Conservation (phyloP, 352 stramenopile genomes). For the Pythium biforme region DNA sequence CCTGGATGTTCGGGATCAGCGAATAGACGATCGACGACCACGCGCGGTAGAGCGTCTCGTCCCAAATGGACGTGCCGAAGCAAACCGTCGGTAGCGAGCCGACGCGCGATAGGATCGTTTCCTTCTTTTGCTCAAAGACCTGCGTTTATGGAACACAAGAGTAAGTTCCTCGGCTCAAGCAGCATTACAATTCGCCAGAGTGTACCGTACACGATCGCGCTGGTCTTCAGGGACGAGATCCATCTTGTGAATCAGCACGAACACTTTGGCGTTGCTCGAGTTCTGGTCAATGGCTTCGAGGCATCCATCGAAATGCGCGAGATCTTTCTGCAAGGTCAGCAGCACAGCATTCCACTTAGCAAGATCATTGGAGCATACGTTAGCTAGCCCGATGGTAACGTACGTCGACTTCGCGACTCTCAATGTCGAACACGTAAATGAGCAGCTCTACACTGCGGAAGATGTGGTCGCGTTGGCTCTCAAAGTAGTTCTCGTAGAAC, state of each 20-base stretch:
- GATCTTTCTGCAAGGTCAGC: conserved; percentile 89
- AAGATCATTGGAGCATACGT: background rate
- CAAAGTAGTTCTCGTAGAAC: conserved; percentile 99
- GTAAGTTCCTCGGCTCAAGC: too few relatives aligned
- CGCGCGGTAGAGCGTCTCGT: conserved; percentile 99
- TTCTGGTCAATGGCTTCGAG: conserved; percentile 98
- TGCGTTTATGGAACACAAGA: too few relatives aligned
- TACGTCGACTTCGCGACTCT: conserved; percentile 83
- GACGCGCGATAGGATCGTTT: conserved; percentile 91
- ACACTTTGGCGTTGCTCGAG: conserved; percentile 98
- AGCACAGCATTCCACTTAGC: background rate
- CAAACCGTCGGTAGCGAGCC: conserved; percentile 87
- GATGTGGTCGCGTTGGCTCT: conserved; percentile 98
- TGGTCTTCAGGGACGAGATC: conserved; percentile 94
- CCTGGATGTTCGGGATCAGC: conserved; percentile 98
- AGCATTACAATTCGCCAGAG: too few relatives aligned
- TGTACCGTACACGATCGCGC: conserved; percentile 71
- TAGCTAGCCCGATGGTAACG: background rate
- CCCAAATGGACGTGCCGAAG: conserved; percentile 99
- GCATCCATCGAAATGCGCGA: conserved; percentile 97
- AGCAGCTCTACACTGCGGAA: conserved; percentile 97
- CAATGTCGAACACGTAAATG: conserved; percentile 99
- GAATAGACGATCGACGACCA: conserved; percentile 99
- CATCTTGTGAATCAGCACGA: conserved; percentile 99
- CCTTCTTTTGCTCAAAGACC: conserved; percentile 95